phyloP scores from a whole-genome alignment of 352 stramenopile species.

The Phytophthora palmivora region DNA sequence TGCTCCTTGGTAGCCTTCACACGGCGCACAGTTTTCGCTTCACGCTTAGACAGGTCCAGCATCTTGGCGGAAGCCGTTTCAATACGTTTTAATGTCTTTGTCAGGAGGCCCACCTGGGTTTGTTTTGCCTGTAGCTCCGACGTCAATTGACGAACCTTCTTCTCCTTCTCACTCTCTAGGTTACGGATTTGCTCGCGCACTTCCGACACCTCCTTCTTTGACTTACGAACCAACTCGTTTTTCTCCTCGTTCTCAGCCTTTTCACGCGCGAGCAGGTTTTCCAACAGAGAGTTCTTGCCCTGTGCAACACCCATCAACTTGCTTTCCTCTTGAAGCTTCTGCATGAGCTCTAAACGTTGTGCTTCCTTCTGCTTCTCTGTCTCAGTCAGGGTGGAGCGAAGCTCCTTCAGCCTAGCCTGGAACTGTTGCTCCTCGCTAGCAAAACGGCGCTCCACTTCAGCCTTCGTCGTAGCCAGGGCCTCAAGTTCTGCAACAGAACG shows the following conservation, averaged over 20 bases:
- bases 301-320: constrained; percentile 71
- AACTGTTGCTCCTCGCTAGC: constrained; percentile 60
- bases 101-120: constrained; percentile 55
- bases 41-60: constrained; percentile 54
- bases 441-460: constrained; percentile 55
- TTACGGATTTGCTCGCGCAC: constrained; percentile 64
- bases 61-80: constrained; percentile 58
- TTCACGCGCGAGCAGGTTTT: constrained; percentile 66
- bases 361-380: constrained; percentile 60
- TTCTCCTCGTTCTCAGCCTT: constrained; percentile 70
- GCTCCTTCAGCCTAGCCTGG: constrained; percentile 51
- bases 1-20: constrained; percentile 73
- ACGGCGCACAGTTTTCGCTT: constrained; percentile 54
- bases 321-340: constrained; percentile 64
- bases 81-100: constrained; percentile 63
- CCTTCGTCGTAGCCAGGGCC: constrained; percentile 44
- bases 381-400: constrained; percentile 49
- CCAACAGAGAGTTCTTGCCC: constrained; percentile 63
- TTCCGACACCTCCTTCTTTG: constrained; percentile 63
- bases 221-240: constrained; percentile 54
- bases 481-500: constrained; percentile 59
- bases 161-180: constrained; percentile 66
- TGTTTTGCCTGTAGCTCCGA: constrained; percentile 69
- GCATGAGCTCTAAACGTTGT: constrained; percentile 59
- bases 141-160: constrained; percentile 62